These are phyloP conservation scores for Canariomyces notabilis DNA, from an alignment of 2,329 filamentous ascomycete species.

Conservation along the genomic window DNA sequence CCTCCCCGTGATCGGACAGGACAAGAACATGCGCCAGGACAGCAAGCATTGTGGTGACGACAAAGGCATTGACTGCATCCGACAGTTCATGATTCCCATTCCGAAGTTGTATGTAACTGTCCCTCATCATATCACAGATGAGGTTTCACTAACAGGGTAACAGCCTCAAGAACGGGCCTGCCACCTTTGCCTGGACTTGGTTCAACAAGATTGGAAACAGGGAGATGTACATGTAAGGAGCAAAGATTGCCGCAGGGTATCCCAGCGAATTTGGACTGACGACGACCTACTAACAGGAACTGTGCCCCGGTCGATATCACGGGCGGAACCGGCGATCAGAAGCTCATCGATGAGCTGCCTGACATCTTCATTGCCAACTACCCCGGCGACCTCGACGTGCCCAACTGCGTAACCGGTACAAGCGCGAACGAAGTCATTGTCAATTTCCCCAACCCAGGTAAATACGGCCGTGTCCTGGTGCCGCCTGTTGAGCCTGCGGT, in stretches of 20 bases:
- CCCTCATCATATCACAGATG: not conserved
- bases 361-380: constrained; percentile 57
- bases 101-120: constrained; percentile 20
- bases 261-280: not conserved
- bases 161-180: constrained; percentile 19
- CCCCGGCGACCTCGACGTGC: constrained; percentile 10
- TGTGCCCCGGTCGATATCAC: constrained; percentile 54
- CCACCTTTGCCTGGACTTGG: constrained; percentile 53
- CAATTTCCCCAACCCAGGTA: constrained; percentile 51
- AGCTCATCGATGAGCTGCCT: constrained; percentile 43
- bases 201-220: constrained; percentile 57
- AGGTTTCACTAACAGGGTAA: not conserved
- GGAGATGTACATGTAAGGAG: constrained; percentile 56
- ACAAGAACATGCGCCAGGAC: constrained; percentile 14
- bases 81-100: constrained; percentile 26
- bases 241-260: too few relatives aligned
- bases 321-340: constrained; percentile 16
- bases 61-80: constrained; percentile 22
- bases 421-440: constrained; percentile 43
- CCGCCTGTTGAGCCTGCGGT: not conserved
- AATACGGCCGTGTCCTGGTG: constrained; percentile 21
- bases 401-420: constrained; percentile 35
- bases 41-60: constrained; percentile 22
- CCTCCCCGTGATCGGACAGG: constrained; percentile 4
- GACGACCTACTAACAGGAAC: constrained; percentile 32